A percentile compares a stretch with the other conserved stretches of the same genome.
These are phyloP conservation scores for Pseudogymnoascus sp. DNA, from an alignment of 2,329 filamentous ascomycete species.

Conservation along the genomic window DNA sequence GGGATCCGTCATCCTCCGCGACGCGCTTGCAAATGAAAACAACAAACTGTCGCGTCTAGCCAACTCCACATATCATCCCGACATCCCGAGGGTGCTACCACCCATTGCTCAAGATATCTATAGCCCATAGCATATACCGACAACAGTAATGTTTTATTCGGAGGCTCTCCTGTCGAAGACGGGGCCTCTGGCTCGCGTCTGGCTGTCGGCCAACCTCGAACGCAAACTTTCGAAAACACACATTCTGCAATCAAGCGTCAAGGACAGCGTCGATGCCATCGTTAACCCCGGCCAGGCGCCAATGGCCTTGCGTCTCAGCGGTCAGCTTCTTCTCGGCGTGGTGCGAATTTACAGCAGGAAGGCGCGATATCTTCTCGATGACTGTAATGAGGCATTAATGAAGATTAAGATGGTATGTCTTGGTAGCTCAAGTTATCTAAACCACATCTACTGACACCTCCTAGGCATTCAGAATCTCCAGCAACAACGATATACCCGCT, in stretches of 20 bases:
- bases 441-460: conserved; percentile 30
- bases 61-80: conserved; percentile 6
- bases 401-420: conserved; percentile 97
- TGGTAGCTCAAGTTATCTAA: conserved; percentile 21
- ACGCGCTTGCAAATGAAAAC: conserved; percentile 10
- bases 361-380: conserved; percentile 89
- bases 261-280: conserved; percentile 91
- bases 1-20: neutral
- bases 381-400: conserved; percentile 94
- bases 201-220: conserved; percentile 96
- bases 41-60: conserved; percentile 10
- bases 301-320: conserved; percentile 88
- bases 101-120: conserved; percentile 2
- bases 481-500: conserved; percentile 90
- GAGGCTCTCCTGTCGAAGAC: conserved; percentile 94
- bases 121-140: conserved; percentile 6
- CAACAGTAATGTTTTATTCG: conserved; percentile 80
- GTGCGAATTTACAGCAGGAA: conserved; percentile 97
- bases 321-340: conserved; percentile 89
- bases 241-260: conserved; percentile 88
- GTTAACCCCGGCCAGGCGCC: conserved; percentile 89
- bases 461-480: conserved; percentile 86
- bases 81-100: conserved; percentile 7
- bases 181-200: conserved; percentile 92
- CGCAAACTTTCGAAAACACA: conserved; percentile 97